Evolutionary conservation across 768 basidiomycete species (phyloP), one percentile per base, ranked within the genome.

Genomic region (Russula earlei): DNA sequence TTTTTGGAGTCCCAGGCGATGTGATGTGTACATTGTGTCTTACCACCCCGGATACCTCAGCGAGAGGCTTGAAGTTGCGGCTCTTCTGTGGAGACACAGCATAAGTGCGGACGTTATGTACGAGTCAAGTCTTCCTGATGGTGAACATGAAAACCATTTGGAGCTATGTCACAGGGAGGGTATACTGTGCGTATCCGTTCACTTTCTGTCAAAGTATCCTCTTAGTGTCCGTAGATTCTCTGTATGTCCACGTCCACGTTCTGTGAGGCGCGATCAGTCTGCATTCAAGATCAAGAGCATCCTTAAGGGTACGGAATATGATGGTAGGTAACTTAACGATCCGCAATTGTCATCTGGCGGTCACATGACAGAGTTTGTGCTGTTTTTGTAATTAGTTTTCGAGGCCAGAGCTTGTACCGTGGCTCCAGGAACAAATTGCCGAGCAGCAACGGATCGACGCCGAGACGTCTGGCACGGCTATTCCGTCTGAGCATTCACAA

Each of bases 91-190:
- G 90, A 77, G 82, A 63, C 75, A 90, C 63, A 81, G 80, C 49
- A 91, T 91, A 66, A 90, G 87, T 61, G 84, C 88, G 0, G 90
- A 92, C 68, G 72, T 92, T 52, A 89, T 91, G 85, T 92, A 92
- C 63, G 90, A 92, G 58, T 77, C 79, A 2, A 84, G 81, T 12
- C 66, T 91, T 38, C 72, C 74, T 5, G 82, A 83, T 52, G 66
- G 71, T 4, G 83, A 84, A 47, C 78, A 80, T 54, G 84, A 87
- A 69, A 80, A 77, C 50, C 75, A 84, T 61, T 68, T 81, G 22
- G 87, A 86, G 45, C 69, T 78, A 24, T 91, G 89, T 64, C 71
- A 71, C n/a, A 71, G 82, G n/a, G 89, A 92, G 67, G 90, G 90
- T 11, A 90, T 92, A 38, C 63, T 91, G 90, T 91, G 62, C 54